A percentile compares a stretch with the other conserved stretches of the same genome.
Evolutionary conservation across 1,139 yeast genomes (phyloP).

Genomic region (Kurtzmaniella quercitrusa): DNA sequence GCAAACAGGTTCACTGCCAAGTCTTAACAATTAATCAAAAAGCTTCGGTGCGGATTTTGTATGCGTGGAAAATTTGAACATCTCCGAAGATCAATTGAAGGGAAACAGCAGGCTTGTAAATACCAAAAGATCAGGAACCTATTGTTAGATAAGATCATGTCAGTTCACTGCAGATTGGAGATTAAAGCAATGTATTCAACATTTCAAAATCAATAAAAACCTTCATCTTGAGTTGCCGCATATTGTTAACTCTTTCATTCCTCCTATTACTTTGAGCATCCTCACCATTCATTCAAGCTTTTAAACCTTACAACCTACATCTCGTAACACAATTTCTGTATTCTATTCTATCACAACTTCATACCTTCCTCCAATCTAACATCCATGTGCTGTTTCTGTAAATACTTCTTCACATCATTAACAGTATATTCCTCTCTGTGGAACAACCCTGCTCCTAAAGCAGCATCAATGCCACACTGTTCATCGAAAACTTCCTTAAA

Average conservation of each 20-base stretch:
- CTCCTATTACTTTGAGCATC: too few relatives aligned
- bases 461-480: conserved; percentile 86
- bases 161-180: too few relatives aligned
- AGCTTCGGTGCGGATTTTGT: neutral
- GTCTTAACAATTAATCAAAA: too few relatives aligned
- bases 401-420: conserved; percentile 67
- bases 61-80: neutral
- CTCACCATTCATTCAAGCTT: neutral
- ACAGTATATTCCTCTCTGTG: conserved; percentile 93
- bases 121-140: too few relatives aligned
- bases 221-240: too few relatives aligned
- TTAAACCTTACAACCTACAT: neutral
- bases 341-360: conserved; percentile 16
- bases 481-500: conserved; percentile 76
- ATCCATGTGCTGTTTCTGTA: conserved; percentile 38
- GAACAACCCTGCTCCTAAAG: conserved; percentile 96
- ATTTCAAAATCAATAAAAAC: too few relatives aligned
- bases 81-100: too few relatives aligned
- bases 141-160: too few relatives aligned
- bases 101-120: too few relatives aligned
- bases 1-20: too few relatives aligned
- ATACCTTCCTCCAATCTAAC: conserved; percentile 33
- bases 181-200: too few relatives aligned
- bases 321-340: neutral
- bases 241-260: too few relatives aligned